A percentile compares a stretch with the other conserved stretches of the same genome.
phyloP scores from a whole-genome alignment of 306 rosid species.

The Vigna angularis region DNA sequence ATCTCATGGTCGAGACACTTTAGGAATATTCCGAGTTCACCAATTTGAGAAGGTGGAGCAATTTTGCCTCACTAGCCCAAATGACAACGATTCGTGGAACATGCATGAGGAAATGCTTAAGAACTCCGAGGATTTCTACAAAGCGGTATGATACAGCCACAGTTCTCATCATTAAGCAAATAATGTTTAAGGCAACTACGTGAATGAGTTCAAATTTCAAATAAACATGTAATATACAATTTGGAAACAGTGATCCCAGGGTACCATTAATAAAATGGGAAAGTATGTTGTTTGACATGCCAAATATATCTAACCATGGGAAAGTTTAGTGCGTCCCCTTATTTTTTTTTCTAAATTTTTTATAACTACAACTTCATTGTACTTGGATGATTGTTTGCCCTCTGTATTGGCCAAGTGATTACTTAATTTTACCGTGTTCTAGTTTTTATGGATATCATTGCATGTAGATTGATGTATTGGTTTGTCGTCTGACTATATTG shows the following conservation, averaged over 20 bases:
- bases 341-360: conserved; percentile 26
- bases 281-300: conserved; percentile 30
- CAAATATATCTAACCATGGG: conserved; percentile 2
- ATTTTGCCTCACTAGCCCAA: conserved; percentile 87
- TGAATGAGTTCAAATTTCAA: background rate
- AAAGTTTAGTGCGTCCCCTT: conserved; percentile 5
- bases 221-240: conserved; percentile 3
- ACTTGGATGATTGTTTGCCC: conserved; percentile 8
- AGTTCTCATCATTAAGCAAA: conserved; percentile 3
- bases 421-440: background rate
- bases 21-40: conserved; percentile 95
- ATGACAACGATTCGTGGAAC: conserved; percentile 84
- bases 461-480: conserved; percentile 4
- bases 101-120: conserved; percentile 97
- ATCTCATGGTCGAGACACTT: conserved; percentile 95
- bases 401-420: conserved; percentile 4
- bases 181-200: background rate
- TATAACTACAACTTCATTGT: conserved; percentile 18
- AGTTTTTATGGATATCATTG: conserved; percentile 13
- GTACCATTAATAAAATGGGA: conserved; percentile 7
- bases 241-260: conserved; percentile 16
- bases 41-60: conserved; percentile 98
- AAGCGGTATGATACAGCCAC: conserved; percentile 50
- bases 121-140: conserved; percentile 90
- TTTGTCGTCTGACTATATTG: conserved; percentile 34